phyloP scores from a whole-genome alignment of 2,329 filamentous ascomycete genomes.

The Lomentospora prolificans region DNA sequence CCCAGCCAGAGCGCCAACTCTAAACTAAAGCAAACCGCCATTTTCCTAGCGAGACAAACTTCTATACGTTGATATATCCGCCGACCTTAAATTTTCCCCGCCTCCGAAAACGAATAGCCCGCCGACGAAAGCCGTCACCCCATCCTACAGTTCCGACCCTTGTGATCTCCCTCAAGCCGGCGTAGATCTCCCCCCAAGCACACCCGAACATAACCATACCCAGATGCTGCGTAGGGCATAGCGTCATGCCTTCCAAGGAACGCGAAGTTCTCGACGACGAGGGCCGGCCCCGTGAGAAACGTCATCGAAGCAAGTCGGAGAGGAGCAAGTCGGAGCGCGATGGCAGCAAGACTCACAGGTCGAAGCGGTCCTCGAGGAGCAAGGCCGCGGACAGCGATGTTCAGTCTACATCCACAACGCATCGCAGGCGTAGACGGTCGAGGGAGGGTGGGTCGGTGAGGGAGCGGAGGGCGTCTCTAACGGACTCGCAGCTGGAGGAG shows the following conservation, averaged over 20 bases:
- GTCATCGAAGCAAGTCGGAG: slow-evolving; percentile 28
- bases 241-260: slow-evolving; percentile 30
- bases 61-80: neutral
- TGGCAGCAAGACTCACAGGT: slow-evolving; percentile 3
- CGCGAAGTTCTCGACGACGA: slow-evolving; percentile 29
- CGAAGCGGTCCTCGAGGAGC: slow-evolving; percentile 5
- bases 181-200: neutral
- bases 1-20: slow-evolving; percentile 1
- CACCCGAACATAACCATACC: neutral
- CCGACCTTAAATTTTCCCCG: neutral
- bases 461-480: slow-evolving; percentile 26
- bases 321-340: slow-evolving; percentile 13
- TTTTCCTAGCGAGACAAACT: neutral
- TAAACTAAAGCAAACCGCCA: neutral
- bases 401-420: slow-evolving; percentile 9
- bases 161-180: neutral
- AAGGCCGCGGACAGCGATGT: slow-evolving; percentile 8
- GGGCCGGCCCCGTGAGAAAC: slow-evolving; percentile 29
- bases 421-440: slow-evolving; percentile 21
- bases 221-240: slow-evolving; percentile 1
- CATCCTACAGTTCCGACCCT: neutral
- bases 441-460: slow-evolving; percentile 20
- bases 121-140: neutral
- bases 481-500: slow-evolving; percentile 40
- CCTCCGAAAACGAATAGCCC: neutral